A percentile compares a stretch with the other conserved stretches of the same genome.
Conservation (phyloP, 2,329 filamentous ascomycete genomes). For the Aspergillus amoenus region DNA sequence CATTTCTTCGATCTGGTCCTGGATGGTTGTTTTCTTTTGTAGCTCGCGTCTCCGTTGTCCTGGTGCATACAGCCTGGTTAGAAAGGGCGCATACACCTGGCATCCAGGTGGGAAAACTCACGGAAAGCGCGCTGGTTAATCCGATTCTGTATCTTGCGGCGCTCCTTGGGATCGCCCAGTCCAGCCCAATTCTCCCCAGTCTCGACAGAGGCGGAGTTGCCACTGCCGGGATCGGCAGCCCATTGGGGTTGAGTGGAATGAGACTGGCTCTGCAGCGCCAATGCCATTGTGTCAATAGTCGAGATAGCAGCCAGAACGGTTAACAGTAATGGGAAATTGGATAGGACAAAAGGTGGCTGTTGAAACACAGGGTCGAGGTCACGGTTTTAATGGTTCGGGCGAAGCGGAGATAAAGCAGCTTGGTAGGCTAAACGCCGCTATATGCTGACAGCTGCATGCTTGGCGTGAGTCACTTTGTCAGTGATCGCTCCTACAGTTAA, state of each 20-base stretch:
- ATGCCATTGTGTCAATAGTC: not conserved
- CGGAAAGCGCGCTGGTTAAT: constrained; percentile 33
- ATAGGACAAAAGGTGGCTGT: no score
- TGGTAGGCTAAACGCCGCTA: no score
- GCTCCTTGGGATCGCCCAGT: constrained; percentile 26
- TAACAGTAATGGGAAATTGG: no score
- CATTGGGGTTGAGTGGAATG: not conserved
- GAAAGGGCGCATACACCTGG: not conserved
- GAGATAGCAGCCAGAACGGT: no score
- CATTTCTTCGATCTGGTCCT: constrained; percentile 4
- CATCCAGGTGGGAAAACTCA: constrained; percentile 11
- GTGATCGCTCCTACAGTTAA: no score
- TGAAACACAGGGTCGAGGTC: no score
- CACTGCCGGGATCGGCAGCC: not conserved
- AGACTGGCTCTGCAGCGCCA: not conserved
- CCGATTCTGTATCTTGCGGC: constrained; percentile 30
- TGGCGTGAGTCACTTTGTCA: no score
- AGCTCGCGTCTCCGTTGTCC: constrained; percentile 24
- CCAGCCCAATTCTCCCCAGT: constrained; percentile 26
- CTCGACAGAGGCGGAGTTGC: not conserved
- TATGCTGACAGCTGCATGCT: no score
- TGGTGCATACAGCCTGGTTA: not conserved
- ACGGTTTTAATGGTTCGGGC: no score
- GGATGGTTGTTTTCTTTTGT: constrained; percentile 1
- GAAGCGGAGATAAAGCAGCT: no score